Base-by-base conservation (phyloP, 2,329 filamentous ascomycete genomes). In the Talaromyces sp. region DNA sequence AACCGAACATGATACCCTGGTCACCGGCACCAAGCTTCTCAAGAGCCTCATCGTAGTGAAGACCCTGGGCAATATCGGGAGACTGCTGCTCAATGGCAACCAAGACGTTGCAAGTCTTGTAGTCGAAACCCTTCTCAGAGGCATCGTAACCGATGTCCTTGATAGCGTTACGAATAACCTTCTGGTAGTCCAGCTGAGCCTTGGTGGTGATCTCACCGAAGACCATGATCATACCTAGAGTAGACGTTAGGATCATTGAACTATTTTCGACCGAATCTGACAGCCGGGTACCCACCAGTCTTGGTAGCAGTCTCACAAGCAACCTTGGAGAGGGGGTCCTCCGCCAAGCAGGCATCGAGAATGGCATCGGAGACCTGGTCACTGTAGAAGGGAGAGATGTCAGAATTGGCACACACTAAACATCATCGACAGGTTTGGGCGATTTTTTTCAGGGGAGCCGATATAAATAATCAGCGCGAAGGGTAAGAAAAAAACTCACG, bases 1-100 rank as follows among this genome's bases (percentile, higher is more conserved):
- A 99, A 70, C 94, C 94, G 80, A 99, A 99, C 94, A 99, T 99
- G 84, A 99, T 97, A 84, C 94, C 94, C 84, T 99, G 94, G 80
- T 99, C 94, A 88, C 94, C 94, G 60, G 94, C 94, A 79, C 94
- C 94, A 63, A 99, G 88, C 81, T 96, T 88, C 86, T 99, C 94
- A 45, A 99, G 88, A 65, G 91, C 91, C 83, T 97, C 85, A 65
- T 99, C 94, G 78, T 96, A 96, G 84, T 97, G 91, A 52, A 99
- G 90, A 84, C 94, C 94, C 82, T 97, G 94, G 67, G 94, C 94
- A 72, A 99, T 99, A 79, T 99, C 94, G 71, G 93, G 90, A 56
- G 93, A 97, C 82, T 99, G 94, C 82, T 99, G 86, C 87, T 99
- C 94, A 77, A 99, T 97, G 80, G 93, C 94, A 70, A 97, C 92